Evolutionary conservation across 768 basidiomycete genomes (phyloP).

Genomic region (Naganishia friedmannii): DNA sequence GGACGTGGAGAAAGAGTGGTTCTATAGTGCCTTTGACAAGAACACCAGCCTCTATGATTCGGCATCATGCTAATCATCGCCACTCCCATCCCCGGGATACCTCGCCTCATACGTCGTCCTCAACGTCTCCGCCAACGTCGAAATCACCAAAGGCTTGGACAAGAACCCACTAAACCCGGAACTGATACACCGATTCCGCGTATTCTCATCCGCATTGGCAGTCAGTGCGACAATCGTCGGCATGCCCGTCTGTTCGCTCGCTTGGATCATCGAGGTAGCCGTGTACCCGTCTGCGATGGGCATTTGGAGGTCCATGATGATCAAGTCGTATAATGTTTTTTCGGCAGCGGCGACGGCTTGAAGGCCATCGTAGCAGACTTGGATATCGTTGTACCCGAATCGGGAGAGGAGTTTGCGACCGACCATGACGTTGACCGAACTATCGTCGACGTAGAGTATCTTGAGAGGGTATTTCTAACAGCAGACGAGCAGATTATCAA

Average conservation of each 20-base stretch:
- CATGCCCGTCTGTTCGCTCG: slow-evolving; percentile 32
- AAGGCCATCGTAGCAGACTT: slow-evolving; percentile 44
- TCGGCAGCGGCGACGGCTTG: slow-evolving; percentile 44
- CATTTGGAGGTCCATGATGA: slow-evolving; percentile 49
- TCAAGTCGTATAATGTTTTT: slow-evolving; percentile 40
- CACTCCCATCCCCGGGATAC: neutral
- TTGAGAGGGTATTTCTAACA: slow-evolving; percentile 34
- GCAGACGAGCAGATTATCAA: neutral
- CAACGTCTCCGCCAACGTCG: slow-evolving; percentile 11
- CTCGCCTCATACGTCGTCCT: slow-evolving; percentile 11
- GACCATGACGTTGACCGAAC: slow-evolving; percentile 39
- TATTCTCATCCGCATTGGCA: slow-evolving; percentile 42
- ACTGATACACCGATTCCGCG: slow-evolving; percentile 21
- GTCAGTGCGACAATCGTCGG: slow-evolving; percentile 41
- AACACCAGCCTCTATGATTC: neutral
- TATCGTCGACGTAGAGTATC: slow-evolving; percentile 47
- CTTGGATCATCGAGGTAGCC: slow-evolving; percentile 34
- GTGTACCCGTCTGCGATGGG: slow-evolving; percentile 41
- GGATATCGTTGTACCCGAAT: slow-evolving; percentile 42
- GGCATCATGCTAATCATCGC: neutral
- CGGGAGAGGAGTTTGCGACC: slow-evolving; percentile 41
- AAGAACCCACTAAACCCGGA: slow-evolving; percentile 29
- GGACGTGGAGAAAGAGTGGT: neutral
- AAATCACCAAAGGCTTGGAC: slow-evolving; percentile 25
- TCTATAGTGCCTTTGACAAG: neutral